Percentiles rank a stretch among this genome's conserved stretches.
Evolutionary conservation across 371 early-diverging fungal species (phyloP).

Genomic region (Aphelidium insulamus): DNA sequence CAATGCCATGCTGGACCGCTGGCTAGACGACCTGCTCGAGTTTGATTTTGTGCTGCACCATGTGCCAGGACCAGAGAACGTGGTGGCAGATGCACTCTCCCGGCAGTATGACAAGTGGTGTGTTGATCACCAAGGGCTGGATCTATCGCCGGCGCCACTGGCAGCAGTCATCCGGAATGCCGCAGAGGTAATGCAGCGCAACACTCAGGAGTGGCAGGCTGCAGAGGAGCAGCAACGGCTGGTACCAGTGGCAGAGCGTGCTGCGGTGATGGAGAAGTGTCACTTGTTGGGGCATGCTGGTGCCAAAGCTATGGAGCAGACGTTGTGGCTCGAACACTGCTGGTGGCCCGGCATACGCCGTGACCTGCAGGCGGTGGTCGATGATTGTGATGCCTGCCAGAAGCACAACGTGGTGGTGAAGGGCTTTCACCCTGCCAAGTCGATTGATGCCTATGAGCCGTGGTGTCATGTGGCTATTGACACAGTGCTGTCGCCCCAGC

Average conservation of each 20-base stretch:
- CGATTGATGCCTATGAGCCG: slow-evolving; percentile 4
- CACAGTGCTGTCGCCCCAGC: slow-evolving; percentile 6
- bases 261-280: slow-evolving; percentile 2
- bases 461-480: slow-evolving; percentile 8
- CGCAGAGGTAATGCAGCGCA: background rate
- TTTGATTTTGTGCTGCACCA: background rate
- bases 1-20: background rate
- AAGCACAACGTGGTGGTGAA: slow-evolving; percentile 3
- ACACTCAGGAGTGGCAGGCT: background rate
- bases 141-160: slow-evolving; percentile 2
- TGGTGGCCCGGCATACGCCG: slow-evolving; percentile 6
- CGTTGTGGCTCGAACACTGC: slow-evolving; percentile 1
- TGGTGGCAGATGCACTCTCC: background rate
- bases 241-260: too few species aligned
- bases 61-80: background rate
- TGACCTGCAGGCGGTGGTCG: slow-evolving; percentile 4
- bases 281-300: slow-evolving; percentile 6
- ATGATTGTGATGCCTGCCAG: slow-evolving; percentile 5
- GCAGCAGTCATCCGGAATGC: background rate
- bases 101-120: background rate
- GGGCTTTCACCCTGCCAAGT: slow-evolving; percentile 6
- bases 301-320: background rate
- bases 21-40: background rate
- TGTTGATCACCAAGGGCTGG: background rate
- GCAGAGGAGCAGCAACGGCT: slow-evolving; percentile 1